Percentiles rank a stretch among this genome's conserved stretches.
Conservation (phyloP, 108 stramenopile species). For the Craspedostauros australis region DNA sequence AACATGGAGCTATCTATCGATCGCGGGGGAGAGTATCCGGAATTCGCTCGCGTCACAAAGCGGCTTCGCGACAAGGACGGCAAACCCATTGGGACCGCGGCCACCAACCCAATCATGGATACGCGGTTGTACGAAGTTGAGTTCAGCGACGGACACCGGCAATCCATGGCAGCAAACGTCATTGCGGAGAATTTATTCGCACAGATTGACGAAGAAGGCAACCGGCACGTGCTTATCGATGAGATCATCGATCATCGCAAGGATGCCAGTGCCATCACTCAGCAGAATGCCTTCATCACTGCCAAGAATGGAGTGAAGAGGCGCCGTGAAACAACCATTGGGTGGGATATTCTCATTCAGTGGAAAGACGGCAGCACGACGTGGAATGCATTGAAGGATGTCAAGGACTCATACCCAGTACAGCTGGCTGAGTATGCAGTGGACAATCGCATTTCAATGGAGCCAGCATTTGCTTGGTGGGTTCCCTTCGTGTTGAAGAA, state of each 20-base stretch:
- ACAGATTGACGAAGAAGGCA: no score
- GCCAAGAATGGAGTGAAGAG: background rate
- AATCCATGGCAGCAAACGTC: no score
- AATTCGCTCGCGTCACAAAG: no score
- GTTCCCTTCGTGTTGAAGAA: conserved; percentile 16
- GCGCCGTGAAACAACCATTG: conserved; percentile 31
- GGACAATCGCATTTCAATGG: conserved; percentile 10
- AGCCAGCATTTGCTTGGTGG: conserved; percentile 56
- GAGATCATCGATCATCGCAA: conserved; percentile 3
- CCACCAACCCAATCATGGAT: no score
- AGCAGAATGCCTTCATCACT: background rate
- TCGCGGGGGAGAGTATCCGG: no score
- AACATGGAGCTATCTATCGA: no score
- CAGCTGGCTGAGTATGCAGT: conserved; percentile 50
- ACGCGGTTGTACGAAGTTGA: no score
- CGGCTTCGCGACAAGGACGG: no score
- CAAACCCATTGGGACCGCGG: no score
- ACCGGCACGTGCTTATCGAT: no score
- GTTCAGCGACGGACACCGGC: no score
- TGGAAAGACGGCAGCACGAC: conserved; percentile 29
- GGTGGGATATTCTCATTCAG: conserved; percentile 38
- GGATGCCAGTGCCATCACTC: conserved; percentile 1
- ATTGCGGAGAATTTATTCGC: no score
- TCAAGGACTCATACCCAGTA: conserved; percentile 53
- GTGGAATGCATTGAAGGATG: conserved; percentile 21